Percentiles rank a stretch among this genome's conserved stretches.
Evolutionary conservation across 2,329 filamentous ascomycete species (phyloP).

Genomic region (Diaporthe destruens): DNA sequence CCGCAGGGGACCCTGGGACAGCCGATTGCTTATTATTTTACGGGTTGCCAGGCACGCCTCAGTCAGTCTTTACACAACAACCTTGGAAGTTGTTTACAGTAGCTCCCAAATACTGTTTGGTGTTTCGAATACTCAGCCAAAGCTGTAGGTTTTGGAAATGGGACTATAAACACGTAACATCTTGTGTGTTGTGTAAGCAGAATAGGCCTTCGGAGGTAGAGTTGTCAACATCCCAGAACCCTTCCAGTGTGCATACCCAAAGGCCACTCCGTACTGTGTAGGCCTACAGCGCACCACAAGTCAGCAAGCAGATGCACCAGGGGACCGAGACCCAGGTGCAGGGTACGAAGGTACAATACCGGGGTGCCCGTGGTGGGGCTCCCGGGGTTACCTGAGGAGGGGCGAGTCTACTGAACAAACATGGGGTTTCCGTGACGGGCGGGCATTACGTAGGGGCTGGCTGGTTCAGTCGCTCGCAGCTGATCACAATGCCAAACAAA

Average conservation of each 20-base stretch:
- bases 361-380: constrained; percentile 27
- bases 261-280: too few species aligned
- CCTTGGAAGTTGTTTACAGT: not conserved
- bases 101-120: not conserved
- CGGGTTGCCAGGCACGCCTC: not conserved
- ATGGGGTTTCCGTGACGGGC: constrained; percentile 28
- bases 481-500: constrained; percentile 26
- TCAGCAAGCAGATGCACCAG: not conserved
- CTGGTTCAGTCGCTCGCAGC: constrained; percentile 14
- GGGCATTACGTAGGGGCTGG: constrained; percentile 26
- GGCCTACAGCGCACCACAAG: not conserved
- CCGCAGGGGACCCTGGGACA: constrained; percentile 18
- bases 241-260: too few species aligned
- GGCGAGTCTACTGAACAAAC: constrained; percentile 21
- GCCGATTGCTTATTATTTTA: not conserved
- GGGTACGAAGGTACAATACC: not conserved
- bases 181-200: not conserved
- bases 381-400: not conserved
- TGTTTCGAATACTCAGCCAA: not conserved
- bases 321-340: not conserved
- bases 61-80: not conserved
- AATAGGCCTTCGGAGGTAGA: not conserved
- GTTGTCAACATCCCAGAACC: not conserved
- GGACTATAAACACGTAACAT: not conserved
- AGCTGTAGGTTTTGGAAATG: too few species aligned